A percentile compares a stretch with the other conserved stretches of the same genome.
Evolutionary conservation across 768 basidiomycete species (phyloP).

Genomic region (Phaeotremella skinneri): DNA sequence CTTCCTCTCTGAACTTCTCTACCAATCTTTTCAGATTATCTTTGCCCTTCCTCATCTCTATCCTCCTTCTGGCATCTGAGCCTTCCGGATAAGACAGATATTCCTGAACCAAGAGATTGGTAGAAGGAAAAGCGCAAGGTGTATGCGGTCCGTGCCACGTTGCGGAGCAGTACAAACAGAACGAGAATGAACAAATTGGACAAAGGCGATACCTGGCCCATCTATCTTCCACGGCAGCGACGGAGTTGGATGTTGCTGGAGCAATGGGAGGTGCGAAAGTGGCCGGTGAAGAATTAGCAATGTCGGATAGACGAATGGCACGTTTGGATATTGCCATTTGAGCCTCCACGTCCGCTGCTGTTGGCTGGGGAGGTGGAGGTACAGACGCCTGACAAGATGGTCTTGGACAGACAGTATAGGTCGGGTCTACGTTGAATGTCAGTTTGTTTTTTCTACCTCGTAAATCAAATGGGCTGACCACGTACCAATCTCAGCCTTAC

Average conservation of each 20-base stretch:
- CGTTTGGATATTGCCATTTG: conserved; percentile 18
- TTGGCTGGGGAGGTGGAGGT: conserved; percentile 55
- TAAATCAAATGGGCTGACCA: conserved; percentile 10
- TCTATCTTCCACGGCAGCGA: conserved; percentile 54
- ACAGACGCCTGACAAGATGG: conserved; percentile 77
- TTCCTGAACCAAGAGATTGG: conserved; percentile 65
- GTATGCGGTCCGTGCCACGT: conserved; percentile 85
- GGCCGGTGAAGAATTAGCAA: conserved; percentile 4
- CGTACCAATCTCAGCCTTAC: conserved; percentile 68
- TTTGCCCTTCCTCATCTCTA: conserved; percentile 68
- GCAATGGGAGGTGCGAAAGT: neutral
- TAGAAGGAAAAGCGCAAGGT: conserved; percentile 65
- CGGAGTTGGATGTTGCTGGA: conserved; percentile 4
- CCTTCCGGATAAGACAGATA: conserved; percentile 64
- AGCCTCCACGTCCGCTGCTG: conserved; percentile 20
- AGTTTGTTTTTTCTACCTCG: neutral
- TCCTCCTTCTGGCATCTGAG: conserved; percentile 56
- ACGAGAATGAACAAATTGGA: conserved; percentile 67
- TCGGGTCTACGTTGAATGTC: conserved; percentile 61
- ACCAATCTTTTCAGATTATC: conserved; percentile 64
- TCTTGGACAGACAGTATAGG: conserved; percentile 77
- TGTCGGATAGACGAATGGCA: conserved; percentile 34
- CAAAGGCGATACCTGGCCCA: conserved; percentile 76
- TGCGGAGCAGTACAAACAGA: conserved; percentile 76
- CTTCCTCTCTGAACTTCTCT: conserved; percentile 66